phyloP scores from a whole-genome alignment of 2,329 filamentous ascomycete species.

The Zymoseptoria passerinii region DNA sequence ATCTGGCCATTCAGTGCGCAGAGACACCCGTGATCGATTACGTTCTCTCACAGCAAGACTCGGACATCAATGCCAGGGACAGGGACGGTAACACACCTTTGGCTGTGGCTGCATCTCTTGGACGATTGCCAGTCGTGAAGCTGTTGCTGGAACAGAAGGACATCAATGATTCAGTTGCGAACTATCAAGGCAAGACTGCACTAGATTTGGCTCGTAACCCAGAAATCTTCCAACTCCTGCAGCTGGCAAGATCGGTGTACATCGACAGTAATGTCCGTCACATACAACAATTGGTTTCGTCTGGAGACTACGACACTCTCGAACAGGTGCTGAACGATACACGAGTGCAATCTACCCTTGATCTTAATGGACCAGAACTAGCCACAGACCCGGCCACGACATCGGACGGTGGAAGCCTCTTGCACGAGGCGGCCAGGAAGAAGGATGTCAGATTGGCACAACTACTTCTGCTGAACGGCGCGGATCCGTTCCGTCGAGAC shows the following conservation, averaged over 20 bases:
- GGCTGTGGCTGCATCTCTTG: slow-evolving; percentile 77
- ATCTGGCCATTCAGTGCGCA: slow-evolving; percentile 91
- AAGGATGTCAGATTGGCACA: slow-evolving; percentile 83
- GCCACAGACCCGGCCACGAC: slow-evolving; percentile 70
- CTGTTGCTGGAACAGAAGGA: slow-evolving; percentile 72
- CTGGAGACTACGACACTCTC: slow-evolving; percentile 66
- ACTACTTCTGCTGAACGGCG: slow-evolving; percentile 82
- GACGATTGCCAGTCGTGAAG: slow-evolving; percentile 70
- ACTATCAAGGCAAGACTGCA: slow-evolving; percentile 74
- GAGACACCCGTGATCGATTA: slow-evolving; percentile 90
- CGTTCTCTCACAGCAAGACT: slow-evolving; percentile 59
- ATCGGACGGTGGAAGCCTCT: slow-evolving; percentile 77
- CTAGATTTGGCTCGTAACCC: slow-evolving; percentile 84
- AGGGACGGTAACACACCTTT: slow-evolving; percentile 88
- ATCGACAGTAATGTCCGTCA: slow-evolving; percentile 78
- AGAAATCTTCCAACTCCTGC: slow-evolving; percentile 91
- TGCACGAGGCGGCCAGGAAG: slow-evolving; percentile 87
- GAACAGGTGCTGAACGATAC: slow-evolving; percentile 76
- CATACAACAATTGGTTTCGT: slow-evolving; percentile 68
- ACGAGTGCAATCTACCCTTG: slow-evolving; percentile 74
- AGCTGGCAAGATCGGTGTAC: slow-evolving; percentile 81
- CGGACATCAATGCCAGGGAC: slow-evolving; percentile 80
- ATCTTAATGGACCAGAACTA: slow-evolving; percentile 87
- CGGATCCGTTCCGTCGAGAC: slow-evolving; percentile 90
- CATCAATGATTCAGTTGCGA: slow-evolving; percentile 82